Conservation (phyloP, 2,329 filamentous ascomycete species). For the Fusarium sororula region DNA sequence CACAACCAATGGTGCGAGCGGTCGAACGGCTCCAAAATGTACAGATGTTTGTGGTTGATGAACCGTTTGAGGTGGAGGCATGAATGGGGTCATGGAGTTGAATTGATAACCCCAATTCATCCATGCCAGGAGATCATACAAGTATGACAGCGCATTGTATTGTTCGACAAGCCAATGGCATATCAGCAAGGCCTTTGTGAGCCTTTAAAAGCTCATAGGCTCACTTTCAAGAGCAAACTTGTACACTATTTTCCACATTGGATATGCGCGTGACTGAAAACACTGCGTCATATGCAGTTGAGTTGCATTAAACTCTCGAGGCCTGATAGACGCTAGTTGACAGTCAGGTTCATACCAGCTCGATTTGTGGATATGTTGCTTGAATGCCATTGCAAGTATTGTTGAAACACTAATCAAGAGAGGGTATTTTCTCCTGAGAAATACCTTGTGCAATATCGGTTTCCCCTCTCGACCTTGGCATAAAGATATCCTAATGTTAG, state of each 20-base stretch:
- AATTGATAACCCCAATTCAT: constrained; percentile 8
- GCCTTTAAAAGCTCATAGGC: neutral
- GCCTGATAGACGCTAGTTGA: constrained; percentile 26
- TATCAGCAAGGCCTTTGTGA: constrained; percentile 3
- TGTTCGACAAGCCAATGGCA: constrained; percentile 9
- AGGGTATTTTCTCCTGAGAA: neutral
- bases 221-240: constrained; percentile 4
- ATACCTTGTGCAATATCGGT: neutral
- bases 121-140: neutral
- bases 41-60: constrained; percentile 27
- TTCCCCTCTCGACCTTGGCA: neutral
- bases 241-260: neutral
- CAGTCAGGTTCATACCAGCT: constrained; percentile 17
- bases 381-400: neutral
- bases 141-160: constrained; percentile 21
- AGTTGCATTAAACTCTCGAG: constrained; percentile 29
- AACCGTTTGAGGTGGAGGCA: constrained; percentile 31
- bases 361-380: constrained; percentile 17
- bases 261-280: constrained; percentile 24
- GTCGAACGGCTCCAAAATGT: constrained; percentile 5
- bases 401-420: neutral
- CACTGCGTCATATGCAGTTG: constrained; percentile 26
- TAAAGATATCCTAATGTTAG: neutral
- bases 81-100: constrained; percentile 33
- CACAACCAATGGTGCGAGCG: constrained; percentile 37